Conservation (phyloP, 345 rosid genomes). For the Gossypium sturtianum region DNA sequence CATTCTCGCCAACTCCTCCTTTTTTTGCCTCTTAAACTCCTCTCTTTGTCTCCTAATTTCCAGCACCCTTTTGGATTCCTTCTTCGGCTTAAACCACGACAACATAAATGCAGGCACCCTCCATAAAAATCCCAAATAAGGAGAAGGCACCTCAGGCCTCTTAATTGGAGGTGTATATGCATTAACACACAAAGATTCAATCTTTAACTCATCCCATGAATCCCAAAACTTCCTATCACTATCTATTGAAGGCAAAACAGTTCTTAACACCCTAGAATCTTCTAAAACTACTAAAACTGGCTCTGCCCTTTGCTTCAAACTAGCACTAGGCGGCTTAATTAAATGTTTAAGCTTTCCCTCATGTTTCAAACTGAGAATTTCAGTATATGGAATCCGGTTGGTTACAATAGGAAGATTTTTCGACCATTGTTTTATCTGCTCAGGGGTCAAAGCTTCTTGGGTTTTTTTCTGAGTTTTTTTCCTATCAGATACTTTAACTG, state of each 20-base stretch:
- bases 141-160: constrained; percentile 62
- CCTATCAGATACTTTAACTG: constrained; percentile 42
- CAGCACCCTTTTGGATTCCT: constrained; percentile 55
- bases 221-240: constrained; percentile 82
- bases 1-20: constrained; percentile 47
- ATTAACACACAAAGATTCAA: constrained; percentile 64
- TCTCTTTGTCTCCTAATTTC: constrained; percentile 62
- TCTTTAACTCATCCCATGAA: constrained; percentile 60
- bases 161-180: constrained; percentile 76
- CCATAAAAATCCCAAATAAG: constrained; percentile 76
- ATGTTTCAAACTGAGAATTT: constrained; percentile 46
- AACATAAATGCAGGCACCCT: constrained; percentile 55
- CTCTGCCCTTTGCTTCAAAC: constrained; percentile 43
- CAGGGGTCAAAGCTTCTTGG: constrained; percentile 54
- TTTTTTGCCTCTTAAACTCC: constrained; percentile 60
- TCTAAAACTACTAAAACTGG: constrained; percentile 74
- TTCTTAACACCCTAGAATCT: constrained; percentile 72
- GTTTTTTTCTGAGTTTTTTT: constrained; percentile 51
- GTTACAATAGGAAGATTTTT: constrained; percentile 62
- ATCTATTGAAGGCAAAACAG: constrained; percentile 66
- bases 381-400: constrained; percentile 66
- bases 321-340: constrained; percentile 52
- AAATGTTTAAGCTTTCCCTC: constrained; percentile 71
- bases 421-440: constrained; percentile 73
- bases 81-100: constrained; percentile 52